phyloP scores from a whole-genome alignment of 2,329 filamentous ascomycete genomes.

The Scedosporium minutisporum region DNA sequence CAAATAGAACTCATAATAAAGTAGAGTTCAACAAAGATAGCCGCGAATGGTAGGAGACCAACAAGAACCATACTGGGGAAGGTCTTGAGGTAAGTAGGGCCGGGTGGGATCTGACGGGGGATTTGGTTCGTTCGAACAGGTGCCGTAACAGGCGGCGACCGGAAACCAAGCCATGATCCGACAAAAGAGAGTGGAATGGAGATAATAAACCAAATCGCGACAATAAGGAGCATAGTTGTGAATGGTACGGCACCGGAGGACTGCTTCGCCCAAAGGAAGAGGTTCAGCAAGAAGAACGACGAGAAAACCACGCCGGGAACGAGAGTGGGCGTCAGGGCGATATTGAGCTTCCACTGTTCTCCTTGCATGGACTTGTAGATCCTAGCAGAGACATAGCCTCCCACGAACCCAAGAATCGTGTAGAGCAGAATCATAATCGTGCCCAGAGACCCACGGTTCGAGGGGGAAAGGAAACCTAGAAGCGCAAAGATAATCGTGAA shows the following conservation, averaged over 20 bases:
- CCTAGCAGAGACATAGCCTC: conserved; percentile 79
- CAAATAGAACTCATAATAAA: conserved; percentile 99
- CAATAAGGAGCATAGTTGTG: conserved; percentile 88
- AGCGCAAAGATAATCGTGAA: conserved; percentile 90
- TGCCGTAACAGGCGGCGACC: conserved; percentile 57
- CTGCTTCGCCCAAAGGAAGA: conserved; percentile 90
- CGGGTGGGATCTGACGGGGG: conserved; percentile 85
- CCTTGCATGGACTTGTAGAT: conserved; percentile 93
- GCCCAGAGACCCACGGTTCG: conserved; percentile 86
- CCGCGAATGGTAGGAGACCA: conserved; percentile 85
- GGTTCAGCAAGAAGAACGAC: conserved; percentile 85
- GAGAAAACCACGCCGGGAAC: conserved; percentile 80
- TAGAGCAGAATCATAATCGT: conserved; percentile 92
- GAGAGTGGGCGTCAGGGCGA: conserved; percentile 74
- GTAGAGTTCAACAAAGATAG: conserved; percentile 96
- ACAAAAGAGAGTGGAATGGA: conserved; percentile 83
- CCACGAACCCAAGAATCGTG: conserved; percentile 83
- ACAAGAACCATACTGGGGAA: conserved; percentile 87
- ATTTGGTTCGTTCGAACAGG: conserved; percentile 97
- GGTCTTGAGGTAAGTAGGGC: conserved; percentile 71
- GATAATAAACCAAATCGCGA: conserved; percentile 94
- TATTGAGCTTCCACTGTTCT: conserved; percentile 90
- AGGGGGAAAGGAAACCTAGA: conserved; percentile 88
- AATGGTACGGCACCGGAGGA: conserved; percentile 94
- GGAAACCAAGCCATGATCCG: conserved; percentile 91